A percentile compares a stretch with the other conserved stretches of the same genome.
Conservation (phyloP, 1,284 basidiomycete genomes). For the Neolentinus lepideus region DNA sequence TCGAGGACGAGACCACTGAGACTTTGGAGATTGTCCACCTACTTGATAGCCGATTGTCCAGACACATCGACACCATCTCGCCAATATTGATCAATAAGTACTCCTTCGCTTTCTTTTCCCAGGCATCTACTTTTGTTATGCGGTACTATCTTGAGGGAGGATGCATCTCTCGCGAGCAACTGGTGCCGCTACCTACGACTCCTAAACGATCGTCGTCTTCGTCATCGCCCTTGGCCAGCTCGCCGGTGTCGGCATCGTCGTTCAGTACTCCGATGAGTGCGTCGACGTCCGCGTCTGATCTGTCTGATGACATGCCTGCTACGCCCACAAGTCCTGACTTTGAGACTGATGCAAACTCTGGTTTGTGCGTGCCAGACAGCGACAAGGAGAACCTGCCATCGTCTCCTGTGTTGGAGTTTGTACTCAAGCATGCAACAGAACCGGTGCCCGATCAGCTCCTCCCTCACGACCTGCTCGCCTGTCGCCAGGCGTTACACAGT, state of each 20-base stretch:
- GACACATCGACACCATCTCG: conserved; percentile 85
- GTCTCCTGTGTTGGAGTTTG: conserved; percentile 51
- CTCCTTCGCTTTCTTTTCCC: conserved; percentile 90
- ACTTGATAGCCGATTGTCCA: conserved; percentile 81
- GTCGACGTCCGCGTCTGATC: conserved; percentile 62
- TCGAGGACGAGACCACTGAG: conserved; percentile 76
- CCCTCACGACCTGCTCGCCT: conserved; percentile 70
- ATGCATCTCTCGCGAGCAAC: conserved; percentile 48
- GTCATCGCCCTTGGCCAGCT: conserved; percentile 12
- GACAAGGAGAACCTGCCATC: conserved; percentile 73
- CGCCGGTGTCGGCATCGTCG: conserved; percentile 25
- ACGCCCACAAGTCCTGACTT: conserved; percentile 68
- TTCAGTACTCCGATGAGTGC: conserved; percentile 67
- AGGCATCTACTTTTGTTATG: conserved; percentile 86
- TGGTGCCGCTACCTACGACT: conserved; percentile 58
- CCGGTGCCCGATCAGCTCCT: conserved; percentile 65
- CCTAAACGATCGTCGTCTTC: conserved; percentile 52
- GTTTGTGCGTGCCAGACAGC: conserved; percentile 45
- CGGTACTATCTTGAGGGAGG: conserved; percentile 87
- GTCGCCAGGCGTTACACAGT: conserved; percentile 66
- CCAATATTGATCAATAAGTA: conserved; percentile 97
- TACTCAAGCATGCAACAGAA: conserved; percentile 60
- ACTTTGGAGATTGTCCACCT: conserved; percentile 74
- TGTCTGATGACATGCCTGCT: conserved; percentile 66
- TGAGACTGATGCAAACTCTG: conserved; percentile 48